These are phyloP conservation scores for Echium plantagineum DNA, from an alignment of 257 asterid genomes.

Conservation along the genomic window DNA sequence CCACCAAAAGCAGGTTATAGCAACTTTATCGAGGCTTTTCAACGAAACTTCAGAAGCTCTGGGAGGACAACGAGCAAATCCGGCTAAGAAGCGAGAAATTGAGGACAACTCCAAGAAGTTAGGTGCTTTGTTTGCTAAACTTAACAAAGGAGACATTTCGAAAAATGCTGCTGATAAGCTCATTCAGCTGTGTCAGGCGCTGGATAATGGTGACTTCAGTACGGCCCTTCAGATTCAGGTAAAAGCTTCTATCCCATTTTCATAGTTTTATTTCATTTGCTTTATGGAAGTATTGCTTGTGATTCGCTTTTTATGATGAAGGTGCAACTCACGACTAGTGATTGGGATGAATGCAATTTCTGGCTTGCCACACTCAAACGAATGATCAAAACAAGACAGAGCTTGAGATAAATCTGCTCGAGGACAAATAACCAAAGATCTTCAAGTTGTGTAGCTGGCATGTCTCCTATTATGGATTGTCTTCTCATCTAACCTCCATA, in stretches of 20 bases:
- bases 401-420: constrained; percentile 35
- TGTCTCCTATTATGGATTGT: neutral
- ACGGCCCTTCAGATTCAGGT: constrained; percentile 94
- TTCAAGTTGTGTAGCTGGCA: constrained; percentile 16
- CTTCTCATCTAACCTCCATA: neutral
- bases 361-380: constrained; percentile 87
- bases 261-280: neutral
- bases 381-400: constrained; percentile 84
- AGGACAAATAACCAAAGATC: neutral
- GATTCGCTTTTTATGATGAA: constrained; percentile 12
- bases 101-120: constrained; percentile 89
- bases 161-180: constrained; percentile 92
- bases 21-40: constrained; percentile 75
- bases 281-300: neutral
- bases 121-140: constrained; percentile 75
- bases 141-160: constrained; percentile 78
- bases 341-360: constrained; percentile 98
- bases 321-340: constrained; percentile 88
- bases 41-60: constrained; percentile 81
- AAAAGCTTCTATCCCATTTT: neutral
- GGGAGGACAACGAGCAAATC: constrained; percentile 87
- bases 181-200: constrained; percentile 78
- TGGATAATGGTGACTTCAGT: constrained; percentile 70
- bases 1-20: constrained; percentile 77
- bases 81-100: constrained; percentile 86